Conservation (phyloP, 1,284 basidiomycete genomes). For the Ustilago shanxiensis region DNA sequence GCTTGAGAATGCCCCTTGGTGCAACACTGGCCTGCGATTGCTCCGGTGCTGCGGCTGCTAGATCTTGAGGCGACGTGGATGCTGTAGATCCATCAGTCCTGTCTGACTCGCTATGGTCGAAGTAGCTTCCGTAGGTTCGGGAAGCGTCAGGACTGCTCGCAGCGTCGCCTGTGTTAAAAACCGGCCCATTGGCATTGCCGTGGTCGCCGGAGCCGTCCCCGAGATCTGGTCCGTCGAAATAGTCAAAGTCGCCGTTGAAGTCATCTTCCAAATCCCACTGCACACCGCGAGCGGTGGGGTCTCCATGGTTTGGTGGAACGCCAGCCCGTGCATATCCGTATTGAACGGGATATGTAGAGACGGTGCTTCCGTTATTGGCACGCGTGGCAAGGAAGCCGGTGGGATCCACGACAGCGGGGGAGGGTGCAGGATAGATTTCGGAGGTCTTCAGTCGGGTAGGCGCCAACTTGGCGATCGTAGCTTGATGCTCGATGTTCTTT, state of each 20-base stretch:
- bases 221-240: constrained; percentile 76
- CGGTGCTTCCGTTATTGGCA: constrained; percentile 45
- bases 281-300: constrained; percentile 48
- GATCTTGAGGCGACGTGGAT: constrained; percentile 56
- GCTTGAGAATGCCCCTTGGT: constrained; percentile 59
- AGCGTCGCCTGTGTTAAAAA: constrained; percentile 58
- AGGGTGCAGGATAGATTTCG: constrained; percentile 71
- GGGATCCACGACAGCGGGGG: constrained; percentile 77
- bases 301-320: constrained; percentile 30
- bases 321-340: constrained; percentile 50
- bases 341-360: constrained; percentile 39
- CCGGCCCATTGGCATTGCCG: constrained; percentile 37
- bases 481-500: constrained; percentile 33
- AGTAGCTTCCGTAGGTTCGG: constrained; percentile 52
- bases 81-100: constrained; percentile 48
- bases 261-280: constrained; percentile 71
- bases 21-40: constrained; percentile 50
- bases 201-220: constrained; percentile 38
- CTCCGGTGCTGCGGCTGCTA: constrained; percentile 47
- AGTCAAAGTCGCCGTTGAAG: constrained; percentile 76
- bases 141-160: constrained; percentile 55
- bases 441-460: constrained; percentile 90
- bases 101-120: constrained; percentile 57
- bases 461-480: constrained; percentile 87
- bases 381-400: constrained; percentile 58